A percentile compares a stretch with the other conserved stretches of the same genome.
Conservation (phyloP, 495 filamentous ascomycete species). For the Aspergillus taichungensis region DNA sequence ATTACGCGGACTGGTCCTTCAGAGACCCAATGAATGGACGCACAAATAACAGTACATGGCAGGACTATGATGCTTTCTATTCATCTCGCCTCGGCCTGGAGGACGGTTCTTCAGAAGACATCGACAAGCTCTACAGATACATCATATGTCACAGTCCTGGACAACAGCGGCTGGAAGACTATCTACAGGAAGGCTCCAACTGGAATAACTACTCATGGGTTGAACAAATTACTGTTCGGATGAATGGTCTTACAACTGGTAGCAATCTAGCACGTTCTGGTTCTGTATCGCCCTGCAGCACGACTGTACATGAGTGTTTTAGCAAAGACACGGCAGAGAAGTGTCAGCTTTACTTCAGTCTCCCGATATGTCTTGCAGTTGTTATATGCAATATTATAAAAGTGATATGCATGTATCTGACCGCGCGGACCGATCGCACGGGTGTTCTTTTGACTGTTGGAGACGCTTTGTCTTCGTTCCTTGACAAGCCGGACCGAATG, state of each 20-base stretch:
- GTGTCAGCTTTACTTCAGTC: constrained; percentile 9
- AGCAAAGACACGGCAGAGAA: background rate
- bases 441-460: constrained; percentile 5
- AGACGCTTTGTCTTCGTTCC: constrained; percentile 10
- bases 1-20: too few relatives aligned
- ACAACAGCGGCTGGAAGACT: too few relatives aligned
- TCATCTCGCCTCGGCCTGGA: too few relatives aligned
- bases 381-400: constrained; percentile 3
- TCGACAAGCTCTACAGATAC: too few relatives aligned
- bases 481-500: constrained; percentile 4
- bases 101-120: too few relatives aligned
- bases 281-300: background rate
- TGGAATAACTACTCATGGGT: constrained; percentile 1
- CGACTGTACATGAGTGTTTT: too few relatives aligned
- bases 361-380: constrained; percentile 2
- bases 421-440: background rate
- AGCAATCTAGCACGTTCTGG: too few relatives aligned
- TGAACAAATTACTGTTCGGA: background rate
- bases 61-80: too few relatives aligned
- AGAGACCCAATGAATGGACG: too few relatives aligned
- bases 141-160: too few relatives aligned
- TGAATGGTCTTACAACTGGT: background rate
- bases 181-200: background rate
- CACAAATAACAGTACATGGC: too few relatives aligned
- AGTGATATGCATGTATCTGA: constrained; percentile 1